A percentile compares a stretch with the other conserved stretches of the same genome.
These are phyloP conservation scores for Solanum tarapatanum DNA, from an alignment of 257 asterid species.

Conservation along the genomic window DNA sequence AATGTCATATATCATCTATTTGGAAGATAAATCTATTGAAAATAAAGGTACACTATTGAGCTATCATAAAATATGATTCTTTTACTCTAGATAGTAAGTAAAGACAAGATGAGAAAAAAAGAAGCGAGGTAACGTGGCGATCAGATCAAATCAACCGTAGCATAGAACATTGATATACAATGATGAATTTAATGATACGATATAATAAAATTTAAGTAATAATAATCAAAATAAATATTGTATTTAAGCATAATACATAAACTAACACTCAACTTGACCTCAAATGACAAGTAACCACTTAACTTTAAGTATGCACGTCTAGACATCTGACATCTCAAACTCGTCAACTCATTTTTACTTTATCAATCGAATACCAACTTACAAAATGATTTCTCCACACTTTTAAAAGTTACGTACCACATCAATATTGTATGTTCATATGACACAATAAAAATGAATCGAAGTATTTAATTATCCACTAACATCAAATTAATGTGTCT, in stretches of 20 bases:
- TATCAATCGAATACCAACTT: not conserved
- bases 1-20: not conserved
- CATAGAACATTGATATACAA: not conserved
- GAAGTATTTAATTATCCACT: accelerated
- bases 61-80: not conserved
- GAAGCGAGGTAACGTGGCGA: not conserved
- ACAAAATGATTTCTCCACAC: not conserved
- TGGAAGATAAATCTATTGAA: too few relatives aligned
- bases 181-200: not conserved
- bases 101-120: not conserved
- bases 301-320: not conserved
- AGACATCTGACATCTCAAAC: not conserved
- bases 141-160: not conserved
- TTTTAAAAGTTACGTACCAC: not conserved
- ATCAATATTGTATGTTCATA: not conserved
- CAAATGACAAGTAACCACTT: not conserved
- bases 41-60: not conserved
- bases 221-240: not conserved
- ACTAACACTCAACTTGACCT: not conserved
- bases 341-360: not conserved
- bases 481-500: not conserved
- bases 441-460: not conserved
- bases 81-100: not conserved
- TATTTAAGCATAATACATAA: not conserved
- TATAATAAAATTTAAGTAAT: not conserved